Base-by-base conservation (phyloP, 2,329 filamentous ascomycete species). In the Aureobasidium leucospermi region DNA sequence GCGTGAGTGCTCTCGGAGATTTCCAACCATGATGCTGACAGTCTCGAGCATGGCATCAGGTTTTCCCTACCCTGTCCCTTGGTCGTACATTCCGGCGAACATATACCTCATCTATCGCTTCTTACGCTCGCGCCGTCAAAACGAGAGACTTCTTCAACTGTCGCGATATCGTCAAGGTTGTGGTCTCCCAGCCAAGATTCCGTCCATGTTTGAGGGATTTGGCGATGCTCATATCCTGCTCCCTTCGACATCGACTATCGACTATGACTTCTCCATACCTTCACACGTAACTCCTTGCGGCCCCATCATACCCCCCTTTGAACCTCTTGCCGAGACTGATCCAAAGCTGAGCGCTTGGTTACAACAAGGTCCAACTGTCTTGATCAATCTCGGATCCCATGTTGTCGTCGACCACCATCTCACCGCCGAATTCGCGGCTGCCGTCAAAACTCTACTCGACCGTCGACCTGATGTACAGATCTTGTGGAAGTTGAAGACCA, bases 361-460 rank as follows among this genome's bases (percentile, higher is more conserved):
- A 8, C 13, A 43, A 11, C 48, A 55, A 31, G 7, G 41, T 32
- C 58, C 58, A 11, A 60, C 58, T 7, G 58, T 60, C 1, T 23
- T 60, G 41, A 52, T 60, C 31, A 60, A 60, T 23, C 32, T 60
- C 1, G 58, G 58, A 23, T 60, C 58, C 9, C 48, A 51, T 11
- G 41, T 60, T 7, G 47, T 51, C 4, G 31, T 9, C 34, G 32
- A 51, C 13, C 32, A n/a, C 13, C 10, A 23, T 38, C 32, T 51
- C 13, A 19, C 47, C 16, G 6, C 47, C 11, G 32, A 51, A 29
- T 51, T 51, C 10, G 58, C 58, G 4, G n/a, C 19, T 19, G 49
- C 32, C 2, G 13, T 60, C 16, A 51, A 60, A 41, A 55, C 28
- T 15, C 19, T 55, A 11, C 48, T 60, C 32, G 58, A 55, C 19